Conservation (phyloP, 176 grass and related monocot species). For the Panicum miliaceum region DNA sequence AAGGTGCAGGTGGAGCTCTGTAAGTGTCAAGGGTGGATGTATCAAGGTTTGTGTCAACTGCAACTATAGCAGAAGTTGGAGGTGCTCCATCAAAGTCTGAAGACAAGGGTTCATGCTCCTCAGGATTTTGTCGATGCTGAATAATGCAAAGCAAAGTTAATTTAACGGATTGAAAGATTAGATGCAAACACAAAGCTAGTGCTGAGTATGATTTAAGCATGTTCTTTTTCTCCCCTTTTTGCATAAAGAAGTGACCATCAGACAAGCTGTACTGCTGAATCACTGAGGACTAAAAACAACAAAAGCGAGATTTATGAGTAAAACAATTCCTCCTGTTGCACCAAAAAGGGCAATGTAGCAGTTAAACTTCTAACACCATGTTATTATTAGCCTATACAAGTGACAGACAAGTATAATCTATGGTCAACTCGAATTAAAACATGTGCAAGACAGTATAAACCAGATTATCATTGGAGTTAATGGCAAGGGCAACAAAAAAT, state of each 20-base stretch:
- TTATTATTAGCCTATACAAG: not conserved
- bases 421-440: not conserved
- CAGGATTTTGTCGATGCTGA: constrained; percentile 59
- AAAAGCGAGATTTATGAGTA: not conserved
- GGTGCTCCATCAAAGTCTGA: constrained; percentile 45
- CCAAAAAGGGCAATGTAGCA: not conserved
- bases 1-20: constrained; percentile 66
- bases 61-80: constrained; percentile 42
- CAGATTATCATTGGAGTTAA: not conserved
- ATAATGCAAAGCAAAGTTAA: constrained; percentile 34
- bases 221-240: not conserved
- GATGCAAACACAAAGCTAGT: not conserved
- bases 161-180: not conserved
- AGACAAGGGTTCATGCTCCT: constrained; percentile 60
- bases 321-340: not conserved
- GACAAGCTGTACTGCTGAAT: not conserved
- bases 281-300: not conserved
- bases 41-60: constrained; percentile 64
- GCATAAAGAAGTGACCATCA: not conserved
- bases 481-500: too few relatives aligned
- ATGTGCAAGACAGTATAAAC: not conserved
- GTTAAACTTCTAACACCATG: not conserved
- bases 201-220: not conserved
- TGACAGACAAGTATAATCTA: not conserved
- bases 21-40: constrained; percentile 71